A percentile compares a stretch with the other conserved stretches of the same genome.
phyloP scores from a whole-genome alignment of 2,329 filamentous ascomycete genomes.

The Calonectria pteridis region DNA sequence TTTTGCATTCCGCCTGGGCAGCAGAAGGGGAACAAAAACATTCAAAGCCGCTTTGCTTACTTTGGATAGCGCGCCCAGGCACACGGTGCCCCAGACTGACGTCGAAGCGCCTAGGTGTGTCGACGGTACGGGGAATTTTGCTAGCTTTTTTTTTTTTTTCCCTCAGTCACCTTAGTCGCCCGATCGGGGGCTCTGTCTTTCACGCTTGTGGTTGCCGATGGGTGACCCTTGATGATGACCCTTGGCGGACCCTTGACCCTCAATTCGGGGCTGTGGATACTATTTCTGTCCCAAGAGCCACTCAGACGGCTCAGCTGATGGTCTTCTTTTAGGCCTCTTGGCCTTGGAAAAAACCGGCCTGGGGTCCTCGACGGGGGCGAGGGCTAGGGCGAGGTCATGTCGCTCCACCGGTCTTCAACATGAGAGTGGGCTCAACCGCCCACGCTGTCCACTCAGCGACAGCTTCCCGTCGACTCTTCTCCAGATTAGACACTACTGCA shows the following conservation, averaged over 20 bases:
- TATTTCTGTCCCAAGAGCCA: slow-evolving; percentile 43
- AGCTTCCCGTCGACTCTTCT: slow-evolving; percentile 10
- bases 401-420: slow-evolving; percentile 23
- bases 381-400: slow-evolving; percentile 7
- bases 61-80: not conserved
- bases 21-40: not conserved
- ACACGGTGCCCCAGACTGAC: slow-evolving; percentile 10
- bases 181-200: slow-evolving; percentile 8
- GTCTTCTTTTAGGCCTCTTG: slow-evolving; percentile 35
- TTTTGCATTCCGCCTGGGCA: slow-evolving; percentile 9
- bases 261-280: slow-evolving; percentile 42
- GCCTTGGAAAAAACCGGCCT: slow-evolving; percentile 35
- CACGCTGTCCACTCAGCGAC: slow-evolving; percentile 12
- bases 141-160: slow-evolving; percentile 13
- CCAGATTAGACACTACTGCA: slow-evolving; percentile 21
- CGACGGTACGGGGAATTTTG: slow-evolving; percentile 16
- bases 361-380: slow-evolving; percentile 35
- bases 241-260: slow-evolving; percentile 32
- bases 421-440: slow-evolving; percentile 20
- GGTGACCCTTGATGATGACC: slow-evolving; percentile 33
- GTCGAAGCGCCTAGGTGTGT: slow-evolving; percentile 15
- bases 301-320: slow-evolving; percentile 38
- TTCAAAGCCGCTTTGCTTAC: not conserved
- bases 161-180: slow-evolving; percentile 15
- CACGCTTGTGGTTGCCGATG: slow-evolving; percentile 31